These are phyloP conservation scores for Lipomyces yamanashiensis DNA, from an alignment of 805 yeast species.

Conservation along the genomic window DNA sequence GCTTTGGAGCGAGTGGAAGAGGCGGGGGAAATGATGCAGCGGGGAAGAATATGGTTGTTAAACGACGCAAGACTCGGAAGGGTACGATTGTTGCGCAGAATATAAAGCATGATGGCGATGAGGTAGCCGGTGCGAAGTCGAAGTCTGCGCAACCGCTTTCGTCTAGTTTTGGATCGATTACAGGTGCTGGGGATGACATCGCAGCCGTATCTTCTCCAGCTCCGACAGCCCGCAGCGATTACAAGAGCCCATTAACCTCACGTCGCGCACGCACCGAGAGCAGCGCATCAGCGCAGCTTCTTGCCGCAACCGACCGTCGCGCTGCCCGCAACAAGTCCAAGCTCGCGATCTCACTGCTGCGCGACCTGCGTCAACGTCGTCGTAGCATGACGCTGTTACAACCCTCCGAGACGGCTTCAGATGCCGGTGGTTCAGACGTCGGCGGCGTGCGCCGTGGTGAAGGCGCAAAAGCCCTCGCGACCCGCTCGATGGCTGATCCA, in stretches of 20 bases:
- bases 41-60: constrained; percentile 15
- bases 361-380: constrained; percentile 29
- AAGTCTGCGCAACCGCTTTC: constrained; percentile 21
- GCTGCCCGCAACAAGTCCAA: constrained; percentile 5
- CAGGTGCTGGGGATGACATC: neutral
- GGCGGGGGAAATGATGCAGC: neutral
- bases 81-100: constrained; percentile 30
- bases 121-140: too few species aligned
- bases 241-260: neutral
- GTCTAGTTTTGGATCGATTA: constrained; percentile 12
- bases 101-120: neutral
- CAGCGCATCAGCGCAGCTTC: neutral
- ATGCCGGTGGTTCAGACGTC: constrained; percentile 13
- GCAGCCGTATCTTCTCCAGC: neutral
- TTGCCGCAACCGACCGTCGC: constrained; percentile 1
- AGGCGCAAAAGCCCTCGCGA: constrained; percentile 16
- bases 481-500: constrained; percentile 1
- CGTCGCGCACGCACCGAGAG: constrained; percentile 14
- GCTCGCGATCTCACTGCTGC: constrained; percentile 30
- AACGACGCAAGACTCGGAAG: constrained; percentile 26
- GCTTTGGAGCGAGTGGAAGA: neutral
- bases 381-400: constrained; percentile 13
- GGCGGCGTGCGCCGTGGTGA: constrained; percentile 4
- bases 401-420: constrained; percentile 11
- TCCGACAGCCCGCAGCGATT: neutral